Conservation (phyloP, 2,329 filamentous ascomycete genomes). For the Fusarium sp. region DNA sequence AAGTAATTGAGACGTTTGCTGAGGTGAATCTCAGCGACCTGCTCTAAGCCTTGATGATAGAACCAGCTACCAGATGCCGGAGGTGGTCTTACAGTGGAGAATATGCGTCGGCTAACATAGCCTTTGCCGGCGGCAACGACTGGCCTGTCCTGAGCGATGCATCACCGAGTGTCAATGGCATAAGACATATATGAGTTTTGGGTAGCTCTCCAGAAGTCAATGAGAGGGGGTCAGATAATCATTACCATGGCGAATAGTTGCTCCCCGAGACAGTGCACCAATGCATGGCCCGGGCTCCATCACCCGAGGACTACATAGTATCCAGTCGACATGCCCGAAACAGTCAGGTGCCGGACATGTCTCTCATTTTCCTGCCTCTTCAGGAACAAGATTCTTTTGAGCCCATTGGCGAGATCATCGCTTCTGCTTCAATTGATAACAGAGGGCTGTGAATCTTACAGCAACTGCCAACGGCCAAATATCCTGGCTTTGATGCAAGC, state of each 20-base stretch:
- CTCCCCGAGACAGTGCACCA: slow-evolving; percentile 11
- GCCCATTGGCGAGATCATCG: not conserved
- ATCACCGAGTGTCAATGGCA: not conserved
- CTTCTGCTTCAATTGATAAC: not conserved
- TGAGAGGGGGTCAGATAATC: slow-evolving; percentile 1
- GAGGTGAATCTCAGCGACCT: not conserved
- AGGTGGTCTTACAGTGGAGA: slow-evolving; percentile 31
- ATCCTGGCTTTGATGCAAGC: slow-evolving; percentile 18
- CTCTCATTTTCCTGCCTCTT: not conserved
- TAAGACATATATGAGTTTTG: slow-evolving; percentile 16
- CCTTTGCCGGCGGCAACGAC: slow-evolving; percentile 37
- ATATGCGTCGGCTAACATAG: slow-evolving; percentile 23
- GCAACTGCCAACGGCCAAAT: slow-evolving; percentile 9
- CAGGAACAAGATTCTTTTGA: not conserved
- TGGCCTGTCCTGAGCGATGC: slow-evolving; percentile 5
- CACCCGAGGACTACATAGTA: not conserved
- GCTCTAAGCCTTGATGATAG: not conserved
- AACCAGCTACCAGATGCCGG: slow-evolving; percentile 1
- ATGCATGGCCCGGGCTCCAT: not conserved
- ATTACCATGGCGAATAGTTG: not conserved
- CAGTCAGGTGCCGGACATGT: slow-evolving; percentile 6
- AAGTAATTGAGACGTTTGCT: not conserved
- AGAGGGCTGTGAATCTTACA: not conserved
- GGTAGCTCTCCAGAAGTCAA: slow-evolving; percentile 6
- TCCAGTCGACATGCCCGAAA: not conserved